These are phyloP conservation scores for Kodamaea arcana DNA, from an alignment of 1,139 yeast species.

Conservation along the genomic window DNA sequence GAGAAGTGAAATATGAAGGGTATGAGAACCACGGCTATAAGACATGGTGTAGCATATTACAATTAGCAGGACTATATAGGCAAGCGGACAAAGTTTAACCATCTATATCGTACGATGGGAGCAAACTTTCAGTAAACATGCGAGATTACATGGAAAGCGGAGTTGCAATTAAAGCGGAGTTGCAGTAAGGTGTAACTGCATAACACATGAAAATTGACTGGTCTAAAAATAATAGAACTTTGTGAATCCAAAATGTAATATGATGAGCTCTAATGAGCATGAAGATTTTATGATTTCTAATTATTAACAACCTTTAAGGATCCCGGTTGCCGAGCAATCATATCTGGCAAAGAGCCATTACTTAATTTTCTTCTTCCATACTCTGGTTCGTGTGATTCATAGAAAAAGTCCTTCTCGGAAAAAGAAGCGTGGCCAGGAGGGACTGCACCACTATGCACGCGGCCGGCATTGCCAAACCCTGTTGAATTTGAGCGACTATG, in stretches of 20 bases:
- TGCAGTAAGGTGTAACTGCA: too few species aligned
- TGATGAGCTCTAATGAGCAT: not conserved
- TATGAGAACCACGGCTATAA: not conserved
- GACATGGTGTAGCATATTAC: too few species aligned
- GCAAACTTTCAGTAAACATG: too few species aligned
- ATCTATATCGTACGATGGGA: too few species aligned
- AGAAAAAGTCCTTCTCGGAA: constrained; percentile 20
- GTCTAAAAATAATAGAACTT: too few species aligned
- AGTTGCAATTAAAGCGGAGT: too few species aligned
- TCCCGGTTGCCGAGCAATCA: constrained; percentile 44
- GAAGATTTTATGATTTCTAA: constrained; percentile 9
- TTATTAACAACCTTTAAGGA: constrained; percentile 46
- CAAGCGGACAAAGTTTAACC: too few species aligned
- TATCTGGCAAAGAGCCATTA: constrained; percentile 69
- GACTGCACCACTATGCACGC: not conserved
- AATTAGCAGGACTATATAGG: too few species aligned
- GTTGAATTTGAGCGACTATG: constrained; percentile 14
- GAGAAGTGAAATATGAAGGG: not conserved
- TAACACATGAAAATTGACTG: too few species aligned
- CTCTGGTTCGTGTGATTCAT: constrained; percentile 17
- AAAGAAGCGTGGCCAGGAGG: constrained; percentile 4
- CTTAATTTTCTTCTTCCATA: constrained; percentile 54
- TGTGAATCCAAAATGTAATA: too few species aligned
- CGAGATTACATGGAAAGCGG: too few species aligned
- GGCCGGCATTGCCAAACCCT: constrained; percentile 4